phyloP scores from a whole-genome alignment of 768 basidiomycete species.

The Mycena amicta region DNA sequence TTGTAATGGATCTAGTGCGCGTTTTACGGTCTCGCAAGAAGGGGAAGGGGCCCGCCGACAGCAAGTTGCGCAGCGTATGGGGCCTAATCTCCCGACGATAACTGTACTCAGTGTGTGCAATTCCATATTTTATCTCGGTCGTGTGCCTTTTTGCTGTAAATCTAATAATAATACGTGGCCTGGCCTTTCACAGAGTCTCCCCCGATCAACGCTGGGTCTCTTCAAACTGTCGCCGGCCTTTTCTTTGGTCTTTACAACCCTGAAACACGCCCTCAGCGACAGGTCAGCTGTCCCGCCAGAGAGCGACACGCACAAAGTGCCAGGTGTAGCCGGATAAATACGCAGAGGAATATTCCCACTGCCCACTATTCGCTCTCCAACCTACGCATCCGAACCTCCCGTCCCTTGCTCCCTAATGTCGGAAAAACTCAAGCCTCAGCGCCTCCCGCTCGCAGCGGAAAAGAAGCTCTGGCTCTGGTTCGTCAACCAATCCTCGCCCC shows the following conservation, averaged over 20 bases:
- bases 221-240: too few species aligned
- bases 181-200: background rate
- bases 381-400: background rate
- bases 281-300: background rate
- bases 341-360: conserved; percentile 5
- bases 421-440: background rate
- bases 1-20: conserved; percentile 14
- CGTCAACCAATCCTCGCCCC: background rate
- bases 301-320: conserved; percentile 10
- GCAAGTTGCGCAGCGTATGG: conserved; percentile 6
- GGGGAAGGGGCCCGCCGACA: background rate
- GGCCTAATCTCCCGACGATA: conserved; percentile 4
- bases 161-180: background rate
- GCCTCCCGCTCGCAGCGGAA: background rate
- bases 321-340: conserved; percentile 10
- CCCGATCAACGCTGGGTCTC: too few species aligned
- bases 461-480: background rate
- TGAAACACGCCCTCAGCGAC: too few species aligned
- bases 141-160: background rate
- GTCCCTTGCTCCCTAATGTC: background rate
- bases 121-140: background rate
- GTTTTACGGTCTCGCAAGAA: conserved; percentile 8
- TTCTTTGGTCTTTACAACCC: too few species aligned
- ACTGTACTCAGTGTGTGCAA: too few species aligned
- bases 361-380: too few species aligned